A percentile compares a stretch with the other conserved stretches of the same genome.
These are phyloP conservation scores for Macaranga tanarius DNA, from an alignment of 441 rosid genomes.

Conservation along the genomic window DNA sequence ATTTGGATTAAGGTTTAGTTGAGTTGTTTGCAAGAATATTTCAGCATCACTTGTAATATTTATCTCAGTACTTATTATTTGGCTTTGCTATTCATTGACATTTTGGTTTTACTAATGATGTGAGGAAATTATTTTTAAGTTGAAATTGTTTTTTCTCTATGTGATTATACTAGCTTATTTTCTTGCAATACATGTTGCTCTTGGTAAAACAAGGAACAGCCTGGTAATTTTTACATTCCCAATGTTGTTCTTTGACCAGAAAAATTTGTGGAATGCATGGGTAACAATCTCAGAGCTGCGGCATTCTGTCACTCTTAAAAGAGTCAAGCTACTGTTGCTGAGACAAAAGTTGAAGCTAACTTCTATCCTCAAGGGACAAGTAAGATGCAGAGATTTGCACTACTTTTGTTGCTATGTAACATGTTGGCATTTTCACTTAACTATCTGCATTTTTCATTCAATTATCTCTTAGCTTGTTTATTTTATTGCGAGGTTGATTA, in stretches of 20 bases:
- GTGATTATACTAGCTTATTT: neutral
- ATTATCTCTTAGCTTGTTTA: constrained; percentile 8
- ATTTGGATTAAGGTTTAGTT: too few relatives aligned
- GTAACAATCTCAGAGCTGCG: constrained; percentile 59
- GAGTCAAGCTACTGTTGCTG: constrained; percentile 59
- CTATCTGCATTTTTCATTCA: constrained; percentile 6
- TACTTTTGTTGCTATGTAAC: constrained; percentile 3
- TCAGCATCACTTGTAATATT: neutral
- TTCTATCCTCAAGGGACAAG: constrained; percentile 70
- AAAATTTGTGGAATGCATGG: constrained; percentile 65
- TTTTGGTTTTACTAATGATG: constrained; percentile 13
- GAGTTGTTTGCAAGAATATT: too few relatives aligned
- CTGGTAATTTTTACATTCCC: constrained; percentile 13
- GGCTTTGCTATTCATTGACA: neutral
- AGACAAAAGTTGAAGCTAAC: constrained; percentile 71
- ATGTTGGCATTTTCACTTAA: neutral
- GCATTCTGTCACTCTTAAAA: constrained; percentile 70
- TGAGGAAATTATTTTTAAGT: constrained; percentile 4
- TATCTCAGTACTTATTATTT: neutral
- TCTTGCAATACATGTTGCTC: neutral
- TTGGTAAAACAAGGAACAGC: neutral
- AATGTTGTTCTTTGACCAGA: constrained; percentile 44
- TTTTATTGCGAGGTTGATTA: constrained; percentile 9
- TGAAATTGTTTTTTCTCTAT: neutral
- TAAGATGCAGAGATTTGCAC: constrained; percentile 33